phyloP scores from a whole-genome alignment of 2,329 filamentous ascomycete species.

The Venturia oleaginea region DNA sequence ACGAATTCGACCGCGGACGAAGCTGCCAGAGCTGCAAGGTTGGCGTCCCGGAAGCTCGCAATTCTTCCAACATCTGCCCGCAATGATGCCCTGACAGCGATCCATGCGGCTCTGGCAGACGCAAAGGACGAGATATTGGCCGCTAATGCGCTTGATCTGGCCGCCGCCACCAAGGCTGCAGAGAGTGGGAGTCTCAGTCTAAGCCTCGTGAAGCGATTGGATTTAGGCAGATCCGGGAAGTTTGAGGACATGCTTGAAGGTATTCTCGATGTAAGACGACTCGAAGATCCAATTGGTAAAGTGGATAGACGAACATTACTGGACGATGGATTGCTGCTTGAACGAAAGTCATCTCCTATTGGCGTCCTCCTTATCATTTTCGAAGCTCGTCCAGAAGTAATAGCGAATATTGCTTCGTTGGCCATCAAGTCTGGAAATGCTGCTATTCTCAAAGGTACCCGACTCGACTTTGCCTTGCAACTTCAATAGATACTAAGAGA shows the following conservation, averaged over 20 bases:
- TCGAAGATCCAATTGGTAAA: slow-evolving; percentile 84
- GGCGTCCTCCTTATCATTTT: slow-evolving; percentile 98
- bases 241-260: slow-evolving; percentile 97
- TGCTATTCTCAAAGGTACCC: slow-evolving; percentile 77
- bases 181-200: slow-evolving; percentile 66
- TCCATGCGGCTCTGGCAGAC: slow-evolving; percentile 65
- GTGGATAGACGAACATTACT: slow-evolving; percentile 75
- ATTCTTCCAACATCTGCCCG: slow-evolving; percentile 66
- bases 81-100: slow-evolving; percentile 75
- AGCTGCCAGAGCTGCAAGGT: slow-evolving; percentile 68
- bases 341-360: slow-evolving; percentile 87
- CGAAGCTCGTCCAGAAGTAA: slow-evolving; percentile 93
- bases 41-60: slow-evolving; percentile 73
- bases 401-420: slow-evolving; percentile 92
- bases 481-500: slow-evolving; percentile 11
- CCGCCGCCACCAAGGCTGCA: slow-evolving; percentile 62
- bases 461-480: not conserved
- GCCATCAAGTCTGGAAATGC: slow-evolving; percentile 97
- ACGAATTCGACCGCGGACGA: slow-evolving; percentile 74
- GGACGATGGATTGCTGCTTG: slow-evolving; percentile 76
- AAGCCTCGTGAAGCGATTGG: slow-evolving; percentile 79
- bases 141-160: slow-evolving; percentile 78
- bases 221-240: slow-evolving; percentile 78
- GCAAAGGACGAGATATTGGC: slow-evolving; percentile 69
- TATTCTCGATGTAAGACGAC: slow-evolving; percentile 74